These are phyloP conservation scores for Heterobasidion parviporum DNA, from an alignment of 1,284 basidiomycete genomes.

Conservation along the genomic window DNA sequence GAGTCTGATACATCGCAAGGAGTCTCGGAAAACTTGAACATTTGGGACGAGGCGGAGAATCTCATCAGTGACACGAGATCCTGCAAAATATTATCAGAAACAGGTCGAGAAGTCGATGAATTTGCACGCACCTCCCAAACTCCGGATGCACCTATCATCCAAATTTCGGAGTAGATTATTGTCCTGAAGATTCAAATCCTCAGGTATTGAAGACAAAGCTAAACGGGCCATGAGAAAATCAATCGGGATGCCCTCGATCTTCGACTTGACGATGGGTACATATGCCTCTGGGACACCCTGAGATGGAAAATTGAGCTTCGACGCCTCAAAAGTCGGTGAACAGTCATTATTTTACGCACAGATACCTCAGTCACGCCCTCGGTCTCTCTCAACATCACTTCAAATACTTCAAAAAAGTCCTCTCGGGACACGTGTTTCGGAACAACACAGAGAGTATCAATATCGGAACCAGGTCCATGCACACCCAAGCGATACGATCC, in stretches of 20 bases:
- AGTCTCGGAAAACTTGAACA: conserved; percentile 89
- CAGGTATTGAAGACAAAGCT: conserved; percentile 79
- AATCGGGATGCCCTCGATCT: conserved; percentile 88
- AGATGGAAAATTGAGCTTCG: conserved; percentile 10
- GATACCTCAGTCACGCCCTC: conserved; percentile 88
- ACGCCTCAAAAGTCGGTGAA: background rate
- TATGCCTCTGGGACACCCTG: conserved; percentile 94
- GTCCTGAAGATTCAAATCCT: conserved; percentile 85
- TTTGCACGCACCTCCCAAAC: conserved; percentile 73
- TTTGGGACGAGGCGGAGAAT: conserved; percentile 94
- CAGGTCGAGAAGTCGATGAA: background rate
- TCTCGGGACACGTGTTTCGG: conserved; percentile 93
- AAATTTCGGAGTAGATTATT: conserved; percentile 89
- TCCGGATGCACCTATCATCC: conserved; percentile 92
- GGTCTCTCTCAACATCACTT: conserved; percentile 79
- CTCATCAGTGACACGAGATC: conserved; percentile 94
- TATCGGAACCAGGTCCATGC: conserved; percentile 94
- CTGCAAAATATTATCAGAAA: conserved; percentile 28
- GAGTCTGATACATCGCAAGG: conserved; percentile 92
- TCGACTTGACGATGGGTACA: conserved; percentile 91
- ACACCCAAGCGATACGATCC: conserved; percentile 96
- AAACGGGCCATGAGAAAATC: conserved; percentile 92
- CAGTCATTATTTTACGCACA: conserved; percentile 41
- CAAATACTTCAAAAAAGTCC: conserved; percentile 93
- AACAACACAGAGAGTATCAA: conserved; percentile 98